These are phyloP conservation scores for Xylariaceae sp. DNA, from an alignment of 2,329 filamentous ascomycete species.

Conservation along the genomic window DNA sequence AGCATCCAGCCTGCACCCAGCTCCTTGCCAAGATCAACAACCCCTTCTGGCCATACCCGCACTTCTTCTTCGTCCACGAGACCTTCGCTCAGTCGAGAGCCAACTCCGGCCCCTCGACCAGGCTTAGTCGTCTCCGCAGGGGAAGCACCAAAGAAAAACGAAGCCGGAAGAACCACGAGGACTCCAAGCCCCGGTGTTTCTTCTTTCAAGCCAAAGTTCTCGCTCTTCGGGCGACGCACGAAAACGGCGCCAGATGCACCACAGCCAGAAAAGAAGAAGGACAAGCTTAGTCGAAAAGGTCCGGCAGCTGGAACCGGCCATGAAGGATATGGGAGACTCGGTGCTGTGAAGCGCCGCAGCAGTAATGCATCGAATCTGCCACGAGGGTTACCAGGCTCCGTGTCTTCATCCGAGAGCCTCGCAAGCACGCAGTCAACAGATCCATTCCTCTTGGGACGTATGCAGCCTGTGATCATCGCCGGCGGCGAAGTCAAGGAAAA, in stretches of 20 bases:
- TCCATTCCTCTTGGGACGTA: slow-evolving; percentile 55
- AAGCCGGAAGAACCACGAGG: slow-evolving; percentile 31
- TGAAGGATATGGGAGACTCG: slow-evolving; percentile 73
- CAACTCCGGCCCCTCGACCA: slow-evolving; percentile 26
- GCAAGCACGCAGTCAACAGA: slow-evolving; percentile 42
- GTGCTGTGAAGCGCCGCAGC: slow-evolving; percentile 58
- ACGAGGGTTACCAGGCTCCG: slow-evolving; percentile 39
- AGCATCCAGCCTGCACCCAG: slow-evolving; percentile 34
- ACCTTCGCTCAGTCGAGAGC: slow-evolving; percentile 29
- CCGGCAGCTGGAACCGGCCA: slow-evolving; percentile 91
- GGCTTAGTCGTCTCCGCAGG: slow-evolving; percentile 11
- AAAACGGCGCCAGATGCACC: slow-evolving; percentile 56
- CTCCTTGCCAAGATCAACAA: slow-evolving; percentile 31
- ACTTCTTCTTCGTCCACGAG: slow-evolving; percentile 11
- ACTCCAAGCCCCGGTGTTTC: slow-evolving; percentile 53
- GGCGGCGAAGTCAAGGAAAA: slow-evolving; percentile 61
- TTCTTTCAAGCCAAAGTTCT: slow-evolving; percentile 64
- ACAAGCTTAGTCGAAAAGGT: slow-evolving; percentile 63
- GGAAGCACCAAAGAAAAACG: slow-evolving; percentile 19
- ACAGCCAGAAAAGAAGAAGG: slow-evolving; percentile 46
- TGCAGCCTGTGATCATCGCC: slow-evolving; percentile 63
- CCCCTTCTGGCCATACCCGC: slow-evolving; percentile 29
- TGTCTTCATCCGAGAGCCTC: slow-evolving; percentile 49
- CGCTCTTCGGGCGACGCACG: slow-evolving; percentile 70
- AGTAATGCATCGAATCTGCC: slow-evolving; percentile 49